Conservation (phyloP, 177 flowering plant genomes). For the Vitis hybrid region DNA sequence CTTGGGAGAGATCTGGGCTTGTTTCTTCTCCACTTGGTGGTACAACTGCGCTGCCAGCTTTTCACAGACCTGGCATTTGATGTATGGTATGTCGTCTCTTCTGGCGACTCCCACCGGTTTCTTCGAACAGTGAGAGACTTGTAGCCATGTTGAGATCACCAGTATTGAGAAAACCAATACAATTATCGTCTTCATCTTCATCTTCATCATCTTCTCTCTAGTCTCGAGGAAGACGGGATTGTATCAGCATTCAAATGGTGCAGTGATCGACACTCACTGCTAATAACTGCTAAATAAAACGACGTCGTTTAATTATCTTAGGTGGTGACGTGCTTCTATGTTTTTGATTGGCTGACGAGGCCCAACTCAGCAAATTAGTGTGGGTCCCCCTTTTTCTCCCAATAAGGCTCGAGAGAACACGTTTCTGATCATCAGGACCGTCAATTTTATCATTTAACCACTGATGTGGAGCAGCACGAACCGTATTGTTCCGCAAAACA, state of each 20-base stretch:
- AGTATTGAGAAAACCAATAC: conserved; percentile 17
- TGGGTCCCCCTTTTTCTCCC: conserved; percentile 15
- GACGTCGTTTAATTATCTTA: no score
- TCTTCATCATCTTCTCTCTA: conserved; percentile 28
- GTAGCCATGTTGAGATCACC: conserved; percentile 31
- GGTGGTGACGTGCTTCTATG: conserved; percentile 21
- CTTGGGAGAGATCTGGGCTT: conserved; percentile 75
- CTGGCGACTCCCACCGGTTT: conserved; percentile 55
- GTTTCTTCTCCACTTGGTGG: conserved; percentile 63
- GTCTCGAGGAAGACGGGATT: neutral
- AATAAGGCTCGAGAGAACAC: conserved; percentile 16
- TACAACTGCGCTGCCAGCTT: conserved; percentile 60
- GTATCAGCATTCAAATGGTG: neutral
- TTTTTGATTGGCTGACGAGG: conserved; percentile 27
- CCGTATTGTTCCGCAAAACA: no score
- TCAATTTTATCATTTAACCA: neutral
- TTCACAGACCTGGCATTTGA: conserved; percentile 87
- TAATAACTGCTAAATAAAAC: no score
- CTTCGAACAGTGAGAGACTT: conserved; percentile 38
- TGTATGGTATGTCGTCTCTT: conserved; percentile 78
- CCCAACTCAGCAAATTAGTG: neutral
- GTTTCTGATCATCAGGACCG: conserved; percentile 1
- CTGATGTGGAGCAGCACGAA: neutral
- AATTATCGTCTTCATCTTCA: conserved; percentile 8
- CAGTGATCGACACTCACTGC: neutral